phyloP scores from a whole-genome alignment of 306 rosid genomes.

The Fragaria ananassa region DNA sequence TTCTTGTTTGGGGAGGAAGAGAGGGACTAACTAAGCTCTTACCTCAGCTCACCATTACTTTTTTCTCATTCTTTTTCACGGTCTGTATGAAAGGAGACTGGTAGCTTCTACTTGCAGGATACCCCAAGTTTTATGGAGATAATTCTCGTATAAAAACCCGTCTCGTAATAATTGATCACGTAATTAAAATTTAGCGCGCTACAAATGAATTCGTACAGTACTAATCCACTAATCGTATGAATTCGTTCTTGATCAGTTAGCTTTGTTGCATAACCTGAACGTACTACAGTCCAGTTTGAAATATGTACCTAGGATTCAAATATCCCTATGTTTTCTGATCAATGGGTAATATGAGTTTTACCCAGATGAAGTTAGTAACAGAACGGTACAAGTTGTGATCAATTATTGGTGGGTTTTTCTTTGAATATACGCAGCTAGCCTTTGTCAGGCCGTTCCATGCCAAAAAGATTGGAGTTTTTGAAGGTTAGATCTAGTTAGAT shows the following conservation, averaged over 20 bases:
- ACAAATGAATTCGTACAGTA: background rate
- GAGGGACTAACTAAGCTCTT: conserved; percentile 1
- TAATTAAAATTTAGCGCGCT: background rate
- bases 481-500: conserved; percentile 25
- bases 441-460: conserved; percentile 20
- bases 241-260: background rate
- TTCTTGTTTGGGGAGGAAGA: conserved; percentile 10
- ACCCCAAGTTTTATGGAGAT: background rate
- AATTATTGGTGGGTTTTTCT: conserved; percentile 9
- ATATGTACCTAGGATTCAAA: background rate
- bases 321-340: background rate
- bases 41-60: background rate
- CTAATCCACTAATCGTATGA: background rate
- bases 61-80: background rate
- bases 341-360: background rate
- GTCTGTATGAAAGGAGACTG: background rate
- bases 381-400: background rate
- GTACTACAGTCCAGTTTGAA: background rate
- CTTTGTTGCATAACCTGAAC: background rate
- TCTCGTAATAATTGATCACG: background rate
- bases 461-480: conserved; percentile 25
- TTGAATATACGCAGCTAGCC: background rate
- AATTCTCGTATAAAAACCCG: background rate
- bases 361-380: background rate
- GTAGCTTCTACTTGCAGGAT: conserved; percentile 8